Conservation (phyloP, 2,329 filamentous ascomycete genomes). For the Plectosphaerella sp. region DNA sequence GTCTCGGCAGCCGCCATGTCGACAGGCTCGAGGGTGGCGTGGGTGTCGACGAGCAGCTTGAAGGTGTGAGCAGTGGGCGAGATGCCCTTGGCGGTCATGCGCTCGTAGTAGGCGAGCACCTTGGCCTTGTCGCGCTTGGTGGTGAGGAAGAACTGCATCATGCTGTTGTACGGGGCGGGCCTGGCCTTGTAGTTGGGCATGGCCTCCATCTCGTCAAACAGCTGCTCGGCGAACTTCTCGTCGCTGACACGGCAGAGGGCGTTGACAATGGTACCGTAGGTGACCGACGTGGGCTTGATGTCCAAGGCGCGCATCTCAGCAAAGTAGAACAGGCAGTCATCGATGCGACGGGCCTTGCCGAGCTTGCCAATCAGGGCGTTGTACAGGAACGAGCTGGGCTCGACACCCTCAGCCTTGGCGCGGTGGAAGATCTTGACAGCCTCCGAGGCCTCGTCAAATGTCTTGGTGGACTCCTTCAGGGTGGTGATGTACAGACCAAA, state of each 20-base stretch:
- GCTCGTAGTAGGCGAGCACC: constrained; percentile 90
- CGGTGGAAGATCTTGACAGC: constrained; percentile 97
- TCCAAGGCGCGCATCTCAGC: constrained; percentile 91
- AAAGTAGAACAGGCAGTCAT: constrained; percentile 97
- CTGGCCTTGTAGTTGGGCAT: constrained; percentile 99
- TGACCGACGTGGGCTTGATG: constrained; percentile 94
- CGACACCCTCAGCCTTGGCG: constrained; percentile 87
- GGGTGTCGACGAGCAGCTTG: constrained; percentile 93
- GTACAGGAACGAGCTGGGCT: constrained; percentile 95
- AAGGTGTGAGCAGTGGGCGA: constrained; percentile 92
- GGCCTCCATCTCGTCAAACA: constrained; percentile 98
- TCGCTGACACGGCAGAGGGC: constrained; percentile 95
- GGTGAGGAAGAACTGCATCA: constrained; percentile 99
- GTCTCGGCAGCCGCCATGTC: constrained; percentile 83
- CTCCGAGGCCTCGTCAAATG: constrained; percentile 94
- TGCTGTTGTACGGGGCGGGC: constrained; percentile 95
- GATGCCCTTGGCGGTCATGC: constrained; percentile 85
- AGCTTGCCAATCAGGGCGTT: constrained; percentile 98
- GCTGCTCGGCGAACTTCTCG: constrained; percentile 93
- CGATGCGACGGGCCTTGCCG: constrained; percentile 94
- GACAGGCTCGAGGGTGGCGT: constrained; percentile 88
- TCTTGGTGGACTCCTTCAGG: constrained; percentile 93
- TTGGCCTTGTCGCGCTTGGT: constrained; percentile 95
- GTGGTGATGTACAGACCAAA: constrained; percentile 99
- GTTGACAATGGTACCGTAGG: constrained; percentile 97